Base-by-base conservation (phyloP, 768 basidiomycete genomes). In the Dacryopinax spathularia region DNA sequence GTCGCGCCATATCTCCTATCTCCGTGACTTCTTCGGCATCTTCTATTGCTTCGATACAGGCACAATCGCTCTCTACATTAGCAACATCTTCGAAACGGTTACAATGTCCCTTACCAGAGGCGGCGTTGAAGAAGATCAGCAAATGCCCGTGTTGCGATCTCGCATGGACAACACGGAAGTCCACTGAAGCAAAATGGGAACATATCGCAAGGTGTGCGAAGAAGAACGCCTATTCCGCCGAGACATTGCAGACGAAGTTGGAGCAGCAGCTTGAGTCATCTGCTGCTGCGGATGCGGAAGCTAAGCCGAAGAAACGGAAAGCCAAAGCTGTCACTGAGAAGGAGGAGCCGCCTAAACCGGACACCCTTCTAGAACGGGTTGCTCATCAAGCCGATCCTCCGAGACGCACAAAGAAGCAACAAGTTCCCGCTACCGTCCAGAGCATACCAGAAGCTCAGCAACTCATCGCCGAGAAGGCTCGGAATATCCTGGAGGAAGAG, bases 81-180 rank as follows among this genome's bases (percentile, higher is more conserved):
- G 29, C 31, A 60, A 29, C 33, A 64, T 36, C 33, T 16, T 60
- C 27, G 20, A 60, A 29, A 60, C 29, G 12, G 63, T 34, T 64
- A 34, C 33, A 34, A 12, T 36, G 63, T 37, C 34, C 27, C 22
- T 33, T 27, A 34, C 60, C 60, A 2, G 48, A 56, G 25, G 7
- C 22, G 13, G 59, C 6, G 37, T 31, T 63, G 29, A 34, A 64
- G 16, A 60, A 22, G 33, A 29, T 31, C 16, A 64, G 15, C 16
- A 35, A 64, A 25, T 64, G 56, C 22, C 34, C 63, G 35, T 35
- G 20, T 29, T 68, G 67, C 34, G 35, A 37, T n/a, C 27, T 60
- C n/a, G 18, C 63, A 9, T 91, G 89, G 89, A 91, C 87, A 2
- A 74, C 81, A 13, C 78, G 80, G 62, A 92, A 92, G 71, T 80